A percentile compares a stretch with the other conserved stretches of the same genome.
phyloP scores from a whole-genome alignment of 441 rosid species.

The Gossypium aridum region DNA sequence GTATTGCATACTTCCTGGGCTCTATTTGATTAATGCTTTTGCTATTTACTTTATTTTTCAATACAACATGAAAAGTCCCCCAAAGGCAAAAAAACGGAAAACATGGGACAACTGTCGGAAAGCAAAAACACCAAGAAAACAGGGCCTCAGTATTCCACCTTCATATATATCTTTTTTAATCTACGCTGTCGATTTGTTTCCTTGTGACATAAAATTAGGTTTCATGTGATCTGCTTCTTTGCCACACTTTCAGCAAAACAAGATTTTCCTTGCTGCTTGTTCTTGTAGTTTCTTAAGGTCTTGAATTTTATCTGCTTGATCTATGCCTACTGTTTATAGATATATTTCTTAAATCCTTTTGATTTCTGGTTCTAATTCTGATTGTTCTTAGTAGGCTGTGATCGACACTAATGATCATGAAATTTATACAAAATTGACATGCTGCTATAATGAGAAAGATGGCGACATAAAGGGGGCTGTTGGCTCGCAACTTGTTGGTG shows the following conservation, averaged over 20 bases:
- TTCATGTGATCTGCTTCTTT: not conserved
- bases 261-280: constrained; percentile 2
- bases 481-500: constrained; percentile 80
- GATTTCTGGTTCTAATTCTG: constrained; percentile 9
- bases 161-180: not conserved
- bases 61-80: not conserved
- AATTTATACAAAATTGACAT: constrained; percentile 59
- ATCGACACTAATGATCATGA: constrained; percentile 71
- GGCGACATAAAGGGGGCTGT: constrained; percentile 67
- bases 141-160: not conserved
- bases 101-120: not conserved
- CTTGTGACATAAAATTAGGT: not conserved
- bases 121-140: not conserved
- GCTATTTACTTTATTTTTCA: not conserved
- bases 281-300: not conserved
- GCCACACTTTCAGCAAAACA: not conserved
- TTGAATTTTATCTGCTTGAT: not conserved
- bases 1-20: no score
- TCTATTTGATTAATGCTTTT: not conserved
- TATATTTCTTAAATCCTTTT: not conserved
- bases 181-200: not conserved
- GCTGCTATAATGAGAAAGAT: constrained; percentile 52
- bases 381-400: constrained; percentile 52
- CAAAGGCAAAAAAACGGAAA: not conserved
- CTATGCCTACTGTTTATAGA: not conserved